Conservation (phyloP, 495 filamentous ascomycete genomes). For the Lindgomyces ingoldianus region DNA sequence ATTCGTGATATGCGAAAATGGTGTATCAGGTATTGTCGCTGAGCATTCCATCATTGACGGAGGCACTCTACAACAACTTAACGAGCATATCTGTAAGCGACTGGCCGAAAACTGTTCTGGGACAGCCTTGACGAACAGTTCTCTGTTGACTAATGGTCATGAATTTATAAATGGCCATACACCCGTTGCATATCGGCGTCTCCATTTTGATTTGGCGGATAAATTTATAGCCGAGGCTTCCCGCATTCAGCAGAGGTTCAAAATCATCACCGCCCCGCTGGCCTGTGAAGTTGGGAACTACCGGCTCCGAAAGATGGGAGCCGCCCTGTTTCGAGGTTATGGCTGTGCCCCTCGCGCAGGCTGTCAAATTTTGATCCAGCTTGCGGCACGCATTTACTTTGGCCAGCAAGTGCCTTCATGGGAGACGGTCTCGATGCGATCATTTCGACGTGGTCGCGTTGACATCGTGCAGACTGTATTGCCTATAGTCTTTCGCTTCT, state of each 20-base stretch:
- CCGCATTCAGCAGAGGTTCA: not conserved
- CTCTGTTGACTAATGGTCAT: no score
- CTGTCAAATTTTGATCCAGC: not conserved
- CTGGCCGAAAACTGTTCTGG: not conserved
- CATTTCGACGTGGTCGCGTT: not conserved
- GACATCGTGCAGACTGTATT: not conserved
- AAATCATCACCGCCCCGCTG: no score
- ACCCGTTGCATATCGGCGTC: not conserved
- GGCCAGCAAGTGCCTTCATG: not conserved
- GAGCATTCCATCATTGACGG: conserved; percentile 4
- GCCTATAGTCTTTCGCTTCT: not conserved
- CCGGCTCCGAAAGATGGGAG: not conserved
- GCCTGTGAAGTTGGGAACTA: not conserved
- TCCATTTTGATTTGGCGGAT: no score
- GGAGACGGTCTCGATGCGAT: not conserved
- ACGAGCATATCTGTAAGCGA: not conserved
- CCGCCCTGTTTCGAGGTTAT: not conserved
- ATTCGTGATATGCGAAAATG: conserved; percentile 1
- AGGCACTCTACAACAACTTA: not conserved
- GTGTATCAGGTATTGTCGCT: not conserved
- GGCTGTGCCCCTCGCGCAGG: not conserved
- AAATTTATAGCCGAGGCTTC: not conserved
- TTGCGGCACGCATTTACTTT: not conserved
- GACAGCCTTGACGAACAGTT: not conserved
- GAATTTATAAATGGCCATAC: not conserved